Evolutionary conservation across 306 rosid species (phyloP), one percentile per base, ranked within the genome.

Genomic region (Adenanthera pavonina): DNA sequence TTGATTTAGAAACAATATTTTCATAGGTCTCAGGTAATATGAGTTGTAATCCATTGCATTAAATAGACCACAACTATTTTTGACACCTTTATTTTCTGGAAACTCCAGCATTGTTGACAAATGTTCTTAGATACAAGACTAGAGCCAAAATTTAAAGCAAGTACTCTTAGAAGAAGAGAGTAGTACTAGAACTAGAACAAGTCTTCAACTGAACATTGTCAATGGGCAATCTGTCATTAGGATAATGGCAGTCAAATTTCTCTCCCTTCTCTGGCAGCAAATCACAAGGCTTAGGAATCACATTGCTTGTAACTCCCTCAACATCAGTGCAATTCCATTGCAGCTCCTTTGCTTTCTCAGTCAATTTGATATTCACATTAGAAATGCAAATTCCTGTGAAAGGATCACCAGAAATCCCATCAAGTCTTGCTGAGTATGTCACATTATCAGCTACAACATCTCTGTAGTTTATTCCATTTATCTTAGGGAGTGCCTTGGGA

Each of bases 241-340:
- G 98, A 75, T 72, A 92, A 68, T 79, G 53, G 66, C 95, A 92
- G 0, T 86, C 85, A 3, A 74, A 25, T 2, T 33, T 64, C 19
- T 8, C 35, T 46, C n/a, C 7, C 72, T 87, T 78, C 84, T 80
- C 83, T 0, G 90, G 86, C 75, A 92, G 76, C 85, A 86, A 83
- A 2, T 8, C 80, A 8, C 98, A 92, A 1, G 97, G 65, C 76
- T 49, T 16, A 47, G 97, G 97, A 7, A 41, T 78, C 60, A 94
- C 98, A 49, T 78, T 85, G 51, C 87, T 88, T 3, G 97, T 88
- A 30, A 66, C 33, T 15, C 98, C 97, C 76, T 70, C 70, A 67
- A 92, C 34, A 76, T 88, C 34, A 13, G 87, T 85, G 49, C 98
- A 94, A 20, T 88, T 91, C 98, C 98, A 94, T 20, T 80, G 97